These are phyloP conservation scores for Tanacetum coccineum DNA, from an alignment of 129 eudicot species.

Conservation along the genomic window DNA sequence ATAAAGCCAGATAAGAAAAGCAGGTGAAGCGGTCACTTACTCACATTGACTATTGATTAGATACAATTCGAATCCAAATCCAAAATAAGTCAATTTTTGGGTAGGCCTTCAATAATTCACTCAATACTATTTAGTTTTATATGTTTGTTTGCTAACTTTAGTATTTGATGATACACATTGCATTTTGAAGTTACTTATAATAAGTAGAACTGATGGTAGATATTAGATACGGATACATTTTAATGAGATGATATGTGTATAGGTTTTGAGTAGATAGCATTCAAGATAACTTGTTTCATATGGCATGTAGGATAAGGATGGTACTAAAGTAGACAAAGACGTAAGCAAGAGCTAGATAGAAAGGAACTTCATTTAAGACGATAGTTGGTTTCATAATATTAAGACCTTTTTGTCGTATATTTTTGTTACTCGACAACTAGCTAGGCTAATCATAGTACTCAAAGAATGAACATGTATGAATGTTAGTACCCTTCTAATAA, in stretches of 20 bases:
- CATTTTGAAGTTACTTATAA: not conserved
- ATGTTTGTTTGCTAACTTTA: not conserved
- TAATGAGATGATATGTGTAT: too few relatives aligned
- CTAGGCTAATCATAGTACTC: not conserved
- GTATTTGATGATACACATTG: not conserved
- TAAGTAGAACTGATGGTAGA: not conserved
- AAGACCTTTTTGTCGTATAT: not conserved
- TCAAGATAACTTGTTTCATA: not conserved
- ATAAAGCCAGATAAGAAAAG: conserved; percentile 18
- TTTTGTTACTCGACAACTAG: not conserved
- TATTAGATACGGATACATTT: not conserved
- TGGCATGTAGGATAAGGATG: not conserved
- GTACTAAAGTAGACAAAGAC: conserved; percentile 3
- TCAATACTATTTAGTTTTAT: not conserved
- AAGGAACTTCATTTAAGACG: conserved; percentile 9
- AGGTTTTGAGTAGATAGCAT: not conserved
- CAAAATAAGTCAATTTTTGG: conserved; percentile 4
- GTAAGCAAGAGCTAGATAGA: not conserved
- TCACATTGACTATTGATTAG: conserved; percentile 27
- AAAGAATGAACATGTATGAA: too few relatives aligned
- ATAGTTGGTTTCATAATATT: not conserved
- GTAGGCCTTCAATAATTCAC: conserved; percentile 11
- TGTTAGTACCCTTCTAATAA: too few relatives aligned
- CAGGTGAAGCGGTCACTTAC: conserved; percentile 39
- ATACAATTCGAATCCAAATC: not conserved